Base-by-base conservation (phyloP, 2,329 filamentous ascomycete species). In the Alternaria angustiovoidea region DNA sequence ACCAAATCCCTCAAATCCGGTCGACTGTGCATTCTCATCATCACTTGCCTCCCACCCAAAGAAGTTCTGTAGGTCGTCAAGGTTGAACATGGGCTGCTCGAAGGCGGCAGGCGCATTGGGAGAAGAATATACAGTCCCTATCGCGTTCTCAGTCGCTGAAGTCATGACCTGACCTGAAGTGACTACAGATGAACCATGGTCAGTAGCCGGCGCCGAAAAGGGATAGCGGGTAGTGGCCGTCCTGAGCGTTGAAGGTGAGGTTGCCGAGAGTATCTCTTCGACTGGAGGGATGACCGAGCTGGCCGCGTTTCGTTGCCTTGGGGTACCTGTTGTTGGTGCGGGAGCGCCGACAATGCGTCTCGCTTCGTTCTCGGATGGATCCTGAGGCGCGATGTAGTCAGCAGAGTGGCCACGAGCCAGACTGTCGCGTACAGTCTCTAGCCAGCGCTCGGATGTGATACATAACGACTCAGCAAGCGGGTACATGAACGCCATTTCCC, bases 11-110 rank as follows among this genome's bases (percentile, higher is more conserved):
- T 75, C 72, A 7, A 75, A 70, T 0, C 73, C 73, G 2, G 73
- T 74, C 2, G 67, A 63, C 41, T 72, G 72, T 18, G 65, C 68
- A 41, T 71, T 69, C 48, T 73, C 71, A 14, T 65, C 62, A 14
- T 65, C 64, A 32, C 54, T 71, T 22, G 67, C 68, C 20, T 72
- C 69, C 72, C 72, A 75, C 22, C 73, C 70, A 51, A 75, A 75
- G 54, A 75, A 75, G 20, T 75, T 75, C 26, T 75, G 73, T 2
- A 75, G 42, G 48, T 75, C 71, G 24, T 75, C 71, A 3, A 75
- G 61, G 26, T 75, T 71, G 38, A 75, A 74, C 44, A 75, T 71
- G 12, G 71, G 72, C 24, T 71, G 72, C 7, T 75, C 72, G 1
- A 67, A 54, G 5, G 55, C 57, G 7, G 47, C 36, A 7, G 65